phyloP scores from a whole-genome alignment of 768 basidiomycete species.

The Suillus weaverae region DNA sequence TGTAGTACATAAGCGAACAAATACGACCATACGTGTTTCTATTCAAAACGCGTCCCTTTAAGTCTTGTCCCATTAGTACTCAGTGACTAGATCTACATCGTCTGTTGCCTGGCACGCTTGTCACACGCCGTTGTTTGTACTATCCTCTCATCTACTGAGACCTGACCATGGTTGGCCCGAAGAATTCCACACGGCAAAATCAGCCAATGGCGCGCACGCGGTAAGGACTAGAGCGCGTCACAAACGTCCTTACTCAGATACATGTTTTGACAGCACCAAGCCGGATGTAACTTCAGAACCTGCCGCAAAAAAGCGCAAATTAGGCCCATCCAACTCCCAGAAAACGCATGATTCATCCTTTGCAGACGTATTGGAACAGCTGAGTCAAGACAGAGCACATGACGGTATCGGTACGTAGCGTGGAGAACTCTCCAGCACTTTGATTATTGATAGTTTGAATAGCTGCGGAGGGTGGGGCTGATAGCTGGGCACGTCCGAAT shows the following conservation, averaged over 20 bases:
- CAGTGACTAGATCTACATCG: not conserved
- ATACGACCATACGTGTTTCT: slow-evolving; percentile 33
- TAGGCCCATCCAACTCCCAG: slow-evolving; percentile 37
- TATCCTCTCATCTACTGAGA: no score
- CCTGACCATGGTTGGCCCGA: slow-evolving; percentile 2
- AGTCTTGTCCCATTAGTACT: not conserved
- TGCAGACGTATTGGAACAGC: slow-evolving; percentile 59
- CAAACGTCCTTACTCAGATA: slow-evolving; percentile 1
- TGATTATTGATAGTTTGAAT: slow-evolving; percentile 4
- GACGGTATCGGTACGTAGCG: slow-evolving; percentile 42
- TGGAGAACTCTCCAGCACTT: not conserved
- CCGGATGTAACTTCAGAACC: slow-evolving; percentile 33
- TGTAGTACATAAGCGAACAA: slow-evolving; percentile 17
- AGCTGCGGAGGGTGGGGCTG: slow-evolving; percentile 79
- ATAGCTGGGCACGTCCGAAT: slow-evolving; percentile 68
- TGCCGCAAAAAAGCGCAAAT: slow-evolving; percentile 54
- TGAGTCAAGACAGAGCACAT: slow-evolving; percentile 50
- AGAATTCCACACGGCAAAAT: slow-evolving; percentile 14
- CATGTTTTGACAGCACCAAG: slow-evolving; percentile 24
- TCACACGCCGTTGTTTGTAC: not conserved
- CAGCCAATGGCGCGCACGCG: slow-evolving; percentile 15
- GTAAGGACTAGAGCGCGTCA: slow-evolving; percentile 12
- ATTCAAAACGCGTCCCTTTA: not conserved
- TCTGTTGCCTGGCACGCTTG: not conserved
- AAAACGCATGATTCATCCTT: slow-evolving; percentile 46